Evolutionary conservation across 805 yeast species (phyloP).

Genomic region (Saccharomycopsis oosterbeekiorum): DNA sequence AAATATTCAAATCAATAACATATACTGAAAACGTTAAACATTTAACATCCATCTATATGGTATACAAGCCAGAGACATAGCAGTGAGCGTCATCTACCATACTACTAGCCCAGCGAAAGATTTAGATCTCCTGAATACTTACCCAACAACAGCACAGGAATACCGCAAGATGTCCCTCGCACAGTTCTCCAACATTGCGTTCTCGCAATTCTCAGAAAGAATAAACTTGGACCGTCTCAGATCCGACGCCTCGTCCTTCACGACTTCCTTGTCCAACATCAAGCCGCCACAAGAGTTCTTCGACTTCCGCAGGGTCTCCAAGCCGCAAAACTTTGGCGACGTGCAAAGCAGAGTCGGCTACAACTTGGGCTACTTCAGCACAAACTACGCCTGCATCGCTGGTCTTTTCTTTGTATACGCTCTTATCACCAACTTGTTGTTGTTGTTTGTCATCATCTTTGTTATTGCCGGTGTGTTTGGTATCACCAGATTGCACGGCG

Average conservation of each 20-base stretch:
- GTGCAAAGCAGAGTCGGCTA: conserved; percentile 79
- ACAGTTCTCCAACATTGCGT: conserved; percentile 23
- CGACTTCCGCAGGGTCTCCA: conserved; percentile 79
- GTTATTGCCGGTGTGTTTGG: conserved; percentile 69
- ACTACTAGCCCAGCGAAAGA: too few species aligned
- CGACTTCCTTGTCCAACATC: conserved; percentile 55
- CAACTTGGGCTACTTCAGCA: conserved; percentile 78
- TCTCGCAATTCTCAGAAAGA: conserved; percentile 36
- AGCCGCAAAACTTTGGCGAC: conserved; percentile 84
- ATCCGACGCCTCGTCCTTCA: conserved; percentile 44
- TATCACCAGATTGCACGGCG: conserved; percentile 71
- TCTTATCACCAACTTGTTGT: conserved; percentile 71
- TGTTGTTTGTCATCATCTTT: conserved; percentile 72
- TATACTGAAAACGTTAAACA: background rate
- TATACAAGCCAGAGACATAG: background rate
- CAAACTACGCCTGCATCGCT: conserved; percentile 74
- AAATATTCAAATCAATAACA: background rate
- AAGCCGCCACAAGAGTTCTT: conserved; percentile 92
- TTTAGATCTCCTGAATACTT: too few species aligned
- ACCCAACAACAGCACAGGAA: too few species aligned
- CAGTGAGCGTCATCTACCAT: background rate
- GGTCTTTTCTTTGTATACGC: conserved; percentile 72
- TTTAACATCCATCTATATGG: background rate
- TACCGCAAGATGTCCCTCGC: conserved; percentile 11
- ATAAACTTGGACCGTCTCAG: conserved; percentile 40